Evolutionary conservation across 768 basidiomycete species (phyloP).

Genomic region (Terana coerulea): DNA sequence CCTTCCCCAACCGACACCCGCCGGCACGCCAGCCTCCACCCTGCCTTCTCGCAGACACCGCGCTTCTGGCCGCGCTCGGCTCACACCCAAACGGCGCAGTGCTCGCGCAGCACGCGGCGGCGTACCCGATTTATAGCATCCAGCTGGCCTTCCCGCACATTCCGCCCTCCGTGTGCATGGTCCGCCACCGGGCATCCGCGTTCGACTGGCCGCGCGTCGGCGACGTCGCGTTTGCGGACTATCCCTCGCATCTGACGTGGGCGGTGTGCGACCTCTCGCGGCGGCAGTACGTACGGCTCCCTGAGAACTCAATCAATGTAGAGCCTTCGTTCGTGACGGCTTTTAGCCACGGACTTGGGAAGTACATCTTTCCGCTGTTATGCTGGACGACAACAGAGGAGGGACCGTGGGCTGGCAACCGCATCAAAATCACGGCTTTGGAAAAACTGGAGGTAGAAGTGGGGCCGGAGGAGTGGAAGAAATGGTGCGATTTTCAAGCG

Average conservation of each 20-base stretch:
- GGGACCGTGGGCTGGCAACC: not conserved
- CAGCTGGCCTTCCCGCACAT: not conserved
- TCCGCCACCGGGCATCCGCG: not conserved
- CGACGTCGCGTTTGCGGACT: not conserved
- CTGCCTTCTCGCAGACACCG: not conserved
- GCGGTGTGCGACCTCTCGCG: constrained; percentile 3
- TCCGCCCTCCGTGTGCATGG: not conserved
- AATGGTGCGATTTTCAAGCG: constrained; percentile 4
- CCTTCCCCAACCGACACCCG: not conserved
- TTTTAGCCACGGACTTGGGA: too few relatives aligned
- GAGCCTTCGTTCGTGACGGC: too few relatives aligned
- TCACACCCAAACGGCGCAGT: not conserved
- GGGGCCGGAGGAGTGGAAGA: not conserved
- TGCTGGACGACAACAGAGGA: not conserved
- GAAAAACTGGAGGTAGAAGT: not conserved
- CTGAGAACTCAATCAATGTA: too few relatives aligned
- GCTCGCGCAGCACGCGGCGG: too few relatives aligned
- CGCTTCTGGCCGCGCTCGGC: not conserved
- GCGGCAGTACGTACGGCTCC: constrained; percentile 4
- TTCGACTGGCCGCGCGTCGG: not conserved
- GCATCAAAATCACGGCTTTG: not conserved
- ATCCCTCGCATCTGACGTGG: not conserved
- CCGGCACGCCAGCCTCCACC: not conserved
- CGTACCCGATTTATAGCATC: not conserved
- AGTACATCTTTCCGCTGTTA: not conserved